These are phyloP conservation scores for Madurella mycetomatis DNA, from an alignment of 2,329 filamentous ascomycete species.

Conservation along the genomic window DNA sequence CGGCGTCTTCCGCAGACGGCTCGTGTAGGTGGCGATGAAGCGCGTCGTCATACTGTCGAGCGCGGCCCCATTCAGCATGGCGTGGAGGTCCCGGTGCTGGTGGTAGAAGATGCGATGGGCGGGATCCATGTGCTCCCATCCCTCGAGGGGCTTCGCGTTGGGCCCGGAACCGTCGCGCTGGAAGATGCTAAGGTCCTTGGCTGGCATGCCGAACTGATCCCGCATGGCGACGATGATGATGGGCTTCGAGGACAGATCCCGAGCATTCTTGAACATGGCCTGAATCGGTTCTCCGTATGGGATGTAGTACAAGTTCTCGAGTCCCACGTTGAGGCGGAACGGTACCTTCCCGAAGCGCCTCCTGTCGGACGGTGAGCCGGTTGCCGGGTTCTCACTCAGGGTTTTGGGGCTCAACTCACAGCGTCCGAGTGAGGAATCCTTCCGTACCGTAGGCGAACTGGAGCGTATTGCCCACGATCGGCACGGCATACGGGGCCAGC, in stretches of 20 bases:
- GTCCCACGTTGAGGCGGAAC: conserved; percentile 13
- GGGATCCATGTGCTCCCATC: conserved; percentile 14
- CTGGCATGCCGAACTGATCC: conserved; percentile 13
- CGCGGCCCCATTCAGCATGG: conserved; percentile 4
- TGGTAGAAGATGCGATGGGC: conserved; percentile 14
- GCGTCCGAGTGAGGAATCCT: conserved; percentile 7
- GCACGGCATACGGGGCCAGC: conserved; percentile 14
- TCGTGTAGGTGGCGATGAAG: conserved; percentile 11
- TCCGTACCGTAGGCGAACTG: conserved; percentile 15
- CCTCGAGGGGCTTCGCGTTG: conserved; percentile 14
- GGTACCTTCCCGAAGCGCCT: conserved; percentile 7
- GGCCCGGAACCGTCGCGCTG: conserved; percentile 18
- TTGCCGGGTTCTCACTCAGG: not conserved
- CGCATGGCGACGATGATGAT: conserved; percentile 15
- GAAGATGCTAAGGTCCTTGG: conserved; percentile 12
- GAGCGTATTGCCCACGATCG: conserved; percentile 14
- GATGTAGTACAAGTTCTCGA: conserved; percentile 13
- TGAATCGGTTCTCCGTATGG: conserved; percentile 14
- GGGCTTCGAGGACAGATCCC: conserved; percentile 16
- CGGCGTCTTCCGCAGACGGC: not conserved
- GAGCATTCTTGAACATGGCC: conserved; percentile 15
- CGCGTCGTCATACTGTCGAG: conserved; percentile 14
- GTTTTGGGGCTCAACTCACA: not conserved
- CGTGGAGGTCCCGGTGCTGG: conserved; percentile 13
- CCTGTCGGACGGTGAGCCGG: not conserved